Evolutionary conservation across 1,284 basidiomycete species (phyloP).

Genomic region (Dichomitus squalens): DNA sequence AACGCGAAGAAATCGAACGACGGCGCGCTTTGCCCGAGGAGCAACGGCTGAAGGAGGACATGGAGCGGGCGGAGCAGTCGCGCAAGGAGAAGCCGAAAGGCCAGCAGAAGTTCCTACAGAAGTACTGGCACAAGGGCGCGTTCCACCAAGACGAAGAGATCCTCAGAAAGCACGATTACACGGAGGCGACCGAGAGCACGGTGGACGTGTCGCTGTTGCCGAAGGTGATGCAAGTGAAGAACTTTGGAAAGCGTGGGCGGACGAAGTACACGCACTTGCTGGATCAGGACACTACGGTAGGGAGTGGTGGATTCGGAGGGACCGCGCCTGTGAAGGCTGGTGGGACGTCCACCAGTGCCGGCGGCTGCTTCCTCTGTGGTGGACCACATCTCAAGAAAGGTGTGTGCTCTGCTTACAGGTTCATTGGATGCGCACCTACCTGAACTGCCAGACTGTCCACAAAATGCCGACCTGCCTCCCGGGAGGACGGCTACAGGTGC

Average conservation of each 20-base stretch:
- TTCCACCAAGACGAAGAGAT: slow-evolving; percentile 98
- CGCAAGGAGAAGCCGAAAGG: slow-evolving; percentile 87
- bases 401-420: slow-evolving; percentile 32
- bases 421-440: neutral
- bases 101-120: slow-evolving; percentile 92
- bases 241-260: slow-evolving; percentile 92
- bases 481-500: slow-evolving; percentile 47
- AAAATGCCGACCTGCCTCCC: slow-evolving; percentile 56
- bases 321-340: slow-evolving; percentile 55
- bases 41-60: slow-evolving; percentile 87
- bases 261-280: slow-evolving; percentile 96
- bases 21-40: slow-evolving; percentile 91
- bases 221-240: slow-evolving; percentile 95
- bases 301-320: slow-evolving; percentile 70
- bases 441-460: slow-evolving; percentile 64
- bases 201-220: slow-evolving; percentile 88
- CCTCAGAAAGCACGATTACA: slow-evolving; percentile 83
- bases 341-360: slow-evolving; percentile 55
- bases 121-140: slow-evolving; percentile 99
- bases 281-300: slow-evolving; percentile 88
- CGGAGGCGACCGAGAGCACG: slow-evolving; percentile 85
- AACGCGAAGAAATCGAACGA: slow-evolving; percentile 89
- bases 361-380: slow-evolving; percentile 90
- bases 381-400: slow-evolving; percentile 90
- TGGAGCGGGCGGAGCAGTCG: slow-evolving; percentile 80